Percentiles rank a stretch among this genome's conserved stretches.
These are phyloP conservation scores for Fusarium sp. DNA, from an alignment of 2,329 filamentous ascomycete genomes.

Conservation along the genomic window DNA sequence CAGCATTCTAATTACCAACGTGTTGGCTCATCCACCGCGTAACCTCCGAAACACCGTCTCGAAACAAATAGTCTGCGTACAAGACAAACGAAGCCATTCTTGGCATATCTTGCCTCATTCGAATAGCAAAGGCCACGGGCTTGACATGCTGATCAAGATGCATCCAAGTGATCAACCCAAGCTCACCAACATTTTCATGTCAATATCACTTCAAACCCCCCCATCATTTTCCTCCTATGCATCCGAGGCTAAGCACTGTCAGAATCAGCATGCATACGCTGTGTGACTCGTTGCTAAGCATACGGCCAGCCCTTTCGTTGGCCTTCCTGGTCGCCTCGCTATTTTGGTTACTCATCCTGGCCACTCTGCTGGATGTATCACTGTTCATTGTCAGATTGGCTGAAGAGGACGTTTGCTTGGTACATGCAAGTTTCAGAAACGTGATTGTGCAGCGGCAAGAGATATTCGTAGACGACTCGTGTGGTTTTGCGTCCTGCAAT, in stretches of 20 bases:
- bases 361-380: not conserved
- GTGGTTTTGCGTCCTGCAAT: not conserved
- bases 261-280: not conserved
- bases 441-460: not conserved
- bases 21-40: conserved; percentile 20
- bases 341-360: not conserved
- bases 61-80: conserved; percentile 42
- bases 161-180: not conserved
- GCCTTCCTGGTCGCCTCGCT: not conserved
- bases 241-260: not conserved
- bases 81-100: not conserved
- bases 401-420: not conserved
- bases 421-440: not conserved
- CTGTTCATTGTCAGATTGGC: not conserved
- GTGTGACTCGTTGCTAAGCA: not conserved
- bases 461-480: not conserved
- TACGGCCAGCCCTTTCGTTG: not conserved
- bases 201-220: not conserved
- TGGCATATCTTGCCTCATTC: too few species aligned
- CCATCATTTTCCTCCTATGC: not conserved
- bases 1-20: not conserved
- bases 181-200: not conserved
- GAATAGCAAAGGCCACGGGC: too few species aligned
- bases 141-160: too few species aligned
- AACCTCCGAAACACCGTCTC: conserved; percentile 40